Base-by-base conservation (phyloP, 805 yeast genomes). In the Cyberlindnera amylophila region DNA sequence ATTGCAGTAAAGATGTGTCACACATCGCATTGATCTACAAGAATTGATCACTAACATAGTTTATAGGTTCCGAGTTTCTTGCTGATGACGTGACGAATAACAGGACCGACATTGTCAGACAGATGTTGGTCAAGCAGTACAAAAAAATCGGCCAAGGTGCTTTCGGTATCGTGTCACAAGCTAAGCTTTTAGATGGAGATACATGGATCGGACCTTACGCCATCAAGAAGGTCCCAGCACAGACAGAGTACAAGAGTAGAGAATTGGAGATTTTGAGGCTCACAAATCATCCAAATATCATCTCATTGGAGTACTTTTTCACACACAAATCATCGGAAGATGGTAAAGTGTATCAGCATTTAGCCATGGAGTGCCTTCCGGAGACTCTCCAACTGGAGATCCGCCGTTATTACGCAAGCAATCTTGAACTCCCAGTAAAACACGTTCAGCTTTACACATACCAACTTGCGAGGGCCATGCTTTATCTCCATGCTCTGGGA, bases 321-420 rank as follows among this genome's bases (percentile, higher is more conserved):
- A 85, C 84, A 50, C 82, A 81, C 58, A 73, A 76, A 33, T 75
- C 81, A 47, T 71, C 77, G 8, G 66, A 67, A 39, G 91, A 84
- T 59, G 75, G 76, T 49, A 77, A 79, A 54, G 59, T 85, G 21
- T 86, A 83, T 59, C 91, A 83, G 59, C 86, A 85, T 67, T 67
- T 86, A 54, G 93, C 87, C 24, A 86, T 86, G 95, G 95, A 86
- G 63, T 83, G 90, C 52, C 68, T 86, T 42, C 93, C 93, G n/a
- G 82, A 82, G 33, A 86, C 86, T 42, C 70, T 86, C 49, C 93
- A 85, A 59, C 64, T 71, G 39, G 95, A 86, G 63, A 84, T 86
- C 53, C 80, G 82, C 52, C 75, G 81, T 53, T 84, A 79, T 58
- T 75, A 81, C 54, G 71, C 72, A 38, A 71, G 77, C 45, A 77